These are phyloP conservation scores for Kwoniella sp. DNA, from an alignment of 768 basidiomycete genomes.

Conservation along the genomic window DNA sequence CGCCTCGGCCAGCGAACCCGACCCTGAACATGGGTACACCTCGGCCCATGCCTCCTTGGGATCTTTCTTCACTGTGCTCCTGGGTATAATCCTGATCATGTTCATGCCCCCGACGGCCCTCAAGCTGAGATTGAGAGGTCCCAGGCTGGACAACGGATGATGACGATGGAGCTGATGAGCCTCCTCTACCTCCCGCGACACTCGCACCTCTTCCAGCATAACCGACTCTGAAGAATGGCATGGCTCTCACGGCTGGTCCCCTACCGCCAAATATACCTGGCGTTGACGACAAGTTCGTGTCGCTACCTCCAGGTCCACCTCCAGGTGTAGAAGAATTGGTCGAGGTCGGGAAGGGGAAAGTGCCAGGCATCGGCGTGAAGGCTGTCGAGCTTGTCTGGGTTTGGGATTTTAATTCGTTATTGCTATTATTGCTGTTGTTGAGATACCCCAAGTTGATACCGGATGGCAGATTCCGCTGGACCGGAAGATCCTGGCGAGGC, in stretches of 20 bases:
- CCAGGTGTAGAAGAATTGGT: background rate
- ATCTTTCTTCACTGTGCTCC: background rate
- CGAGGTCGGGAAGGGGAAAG: slow-evolving; percentile 2
- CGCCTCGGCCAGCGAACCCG: slow-evolving; percentile 18
- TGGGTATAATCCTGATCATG: background rate
- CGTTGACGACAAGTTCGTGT: background rate
- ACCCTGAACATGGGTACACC: slow-evolving; percentile 11
- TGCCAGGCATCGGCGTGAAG: background rate
- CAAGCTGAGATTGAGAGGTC: background rate
- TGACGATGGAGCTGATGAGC: too few species aligned
- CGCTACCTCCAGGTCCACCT: background rate
- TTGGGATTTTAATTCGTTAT: background rate
- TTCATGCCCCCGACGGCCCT: too few species aligned
- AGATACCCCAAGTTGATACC: background rate
- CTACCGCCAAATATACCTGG: background rate
- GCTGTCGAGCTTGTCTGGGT: background rate
- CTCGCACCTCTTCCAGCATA: slow-evolving; percentile 16
- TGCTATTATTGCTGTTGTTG: background rate
- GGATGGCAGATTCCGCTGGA: background rate
- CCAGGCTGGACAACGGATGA: too few species aligned
- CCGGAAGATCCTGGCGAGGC: background rate
- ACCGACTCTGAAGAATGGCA: slow-evolving; percentile 22
- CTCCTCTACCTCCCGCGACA: slow-evolving; percentile 5
- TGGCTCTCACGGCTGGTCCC: slow-evolving; percentile 12
- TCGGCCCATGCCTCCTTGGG: background rate